These are phyloP conservation scores for Mycena galopus DNA, from an alignment of 768 basidiomycete genomes.

Conservation along the genomic window DNA sequence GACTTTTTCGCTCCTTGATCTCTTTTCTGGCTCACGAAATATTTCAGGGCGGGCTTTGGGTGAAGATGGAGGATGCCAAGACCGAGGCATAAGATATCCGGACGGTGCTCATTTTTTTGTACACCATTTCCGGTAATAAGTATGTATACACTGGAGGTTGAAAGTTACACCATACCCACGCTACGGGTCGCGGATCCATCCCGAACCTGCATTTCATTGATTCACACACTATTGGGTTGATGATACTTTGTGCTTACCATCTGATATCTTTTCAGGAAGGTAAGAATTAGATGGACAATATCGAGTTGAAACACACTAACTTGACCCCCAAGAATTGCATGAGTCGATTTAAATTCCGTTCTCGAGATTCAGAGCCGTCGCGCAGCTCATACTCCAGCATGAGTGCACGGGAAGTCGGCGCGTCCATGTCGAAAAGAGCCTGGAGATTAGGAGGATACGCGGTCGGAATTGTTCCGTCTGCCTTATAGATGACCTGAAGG, in stretches of 20 bases:
- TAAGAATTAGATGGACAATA: not conserved
- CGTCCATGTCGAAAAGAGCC: conserved; percentile 64
- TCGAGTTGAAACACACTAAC: not conserved
- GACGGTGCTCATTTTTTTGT: conserved; percentile 21
- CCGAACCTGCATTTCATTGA: conserved; percentile 16
- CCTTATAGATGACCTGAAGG: conserved; percentile 62
- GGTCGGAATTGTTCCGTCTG: conserved; percentile 60
- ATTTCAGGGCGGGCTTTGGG: conserved; percentile 10
- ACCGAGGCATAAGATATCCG: no score
- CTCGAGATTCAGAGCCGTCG: conserved; percentile 44
- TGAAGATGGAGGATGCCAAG: conserved; percentile 10
- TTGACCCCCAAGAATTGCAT: conserved; percentile 52
- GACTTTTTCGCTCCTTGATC: no score
- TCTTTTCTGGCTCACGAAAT: not conserved
- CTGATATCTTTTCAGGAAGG: conserved; percentile 40
- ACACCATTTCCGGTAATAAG: no score
- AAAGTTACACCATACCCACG: conserved; percentile 43
- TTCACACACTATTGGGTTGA: no score
- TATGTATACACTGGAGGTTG: conserved; percentile 30
- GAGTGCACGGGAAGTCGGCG: conserved; percentile 42
- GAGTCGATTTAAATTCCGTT: conserved; percentile 52
- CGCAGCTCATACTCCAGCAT: conserved; percentile 48
- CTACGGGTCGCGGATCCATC: conserved; percentile 26
- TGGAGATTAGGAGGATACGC: conserved; percentile 66
- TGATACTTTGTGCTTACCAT: conserved; percentile 44